Evolutionary conservation across 1,284 basidiomycete species (phyloP).

Genomic region (Fomitopsis betulina): DNA sequence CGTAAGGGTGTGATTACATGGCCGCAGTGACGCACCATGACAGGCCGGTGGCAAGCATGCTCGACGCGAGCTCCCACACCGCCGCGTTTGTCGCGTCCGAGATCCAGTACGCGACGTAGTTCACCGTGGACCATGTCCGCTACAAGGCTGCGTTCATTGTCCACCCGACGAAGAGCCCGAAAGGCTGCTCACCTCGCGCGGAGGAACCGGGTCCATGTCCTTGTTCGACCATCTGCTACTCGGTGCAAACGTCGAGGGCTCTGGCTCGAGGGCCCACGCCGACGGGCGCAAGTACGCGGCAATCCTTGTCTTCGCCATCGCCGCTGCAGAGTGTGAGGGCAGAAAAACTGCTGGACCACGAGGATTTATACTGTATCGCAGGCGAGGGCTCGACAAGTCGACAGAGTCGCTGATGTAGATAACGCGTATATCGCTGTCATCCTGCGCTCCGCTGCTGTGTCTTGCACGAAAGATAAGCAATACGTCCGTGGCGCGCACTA

Average conservation of each 20-base stretch:
- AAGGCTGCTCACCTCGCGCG: conserved; percentile 22
- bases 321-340: conserved; percentile 1
- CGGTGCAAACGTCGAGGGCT: conserved; percentile 48
- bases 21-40: conserved; percentile 42
- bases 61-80: conserved; percentile 45
- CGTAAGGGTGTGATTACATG: neutral
- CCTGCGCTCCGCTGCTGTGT: neutral
- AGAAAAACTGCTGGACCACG: neutral
- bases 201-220: conserved; percentile 72
- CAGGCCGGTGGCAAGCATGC: conserved; percentile 62
- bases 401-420: conserved; percentile 3
- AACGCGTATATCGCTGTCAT: neutral
- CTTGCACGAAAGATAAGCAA: neutral
- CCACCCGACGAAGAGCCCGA: neutral
- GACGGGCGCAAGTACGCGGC: conserved; percentile 21
- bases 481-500: no score
- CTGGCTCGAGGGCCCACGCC: conserved; percentile 45
- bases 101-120: conserved; percentile 63
- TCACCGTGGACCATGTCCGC: conserved; percentile 61
- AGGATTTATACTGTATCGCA: neutral
- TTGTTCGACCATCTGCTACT: conserved; percentile 60
- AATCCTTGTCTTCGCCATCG: conserved; percentile 5
- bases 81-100: conserved; percentile 54
- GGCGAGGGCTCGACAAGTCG: neutral
- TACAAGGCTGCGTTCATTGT: conserved; percentile 6